These are phyloP conservation scores for Mrakia blollopis DNA, from an alignment of 768 basidiomycete genomes.

Conservation along the genomic window DNA sequence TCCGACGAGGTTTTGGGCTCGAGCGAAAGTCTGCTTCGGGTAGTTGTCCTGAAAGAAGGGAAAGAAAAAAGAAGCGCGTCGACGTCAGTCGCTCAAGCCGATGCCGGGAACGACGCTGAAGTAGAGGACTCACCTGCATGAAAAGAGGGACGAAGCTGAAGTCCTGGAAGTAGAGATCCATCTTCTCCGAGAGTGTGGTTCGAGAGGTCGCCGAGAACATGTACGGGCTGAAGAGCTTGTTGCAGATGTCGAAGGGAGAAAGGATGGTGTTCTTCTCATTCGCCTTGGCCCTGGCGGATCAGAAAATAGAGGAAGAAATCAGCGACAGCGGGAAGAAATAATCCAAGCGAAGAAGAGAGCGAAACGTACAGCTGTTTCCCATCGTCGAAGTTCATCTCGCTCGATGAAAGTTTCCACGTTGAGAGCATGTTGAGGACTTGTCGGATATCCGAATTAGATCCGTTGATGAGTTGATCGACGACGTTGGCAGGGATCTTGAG, in stretches of 20 bases:
- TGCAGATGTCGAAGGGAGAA: slow-evolving; percentile 88
- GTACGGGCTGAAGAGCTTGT: slow-evolving; percentile 84
- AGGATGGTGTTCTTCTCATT: slow-evolving; percentile 89
- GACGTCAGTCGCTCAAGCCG: not conserved
- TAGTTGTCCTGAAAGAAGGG: slow-evolving; percentile 73
- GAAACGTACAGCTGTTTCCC: slow-evolving; percentile 75
- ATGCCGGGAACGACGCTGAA: too few species aligned
- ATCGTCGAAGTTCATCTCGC: slow-evolving; percentile 82
- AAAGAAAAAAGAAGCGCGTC: not conserved
- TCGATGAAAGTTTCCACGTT: slow-evolving; percentile 79
- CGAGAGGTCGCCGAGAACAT: slow-evolving; percentile 75
- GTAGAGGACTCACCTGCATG: slow-evolving; percentile 63
- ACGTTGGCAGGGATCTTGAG: slow-evolving; percentile 88
- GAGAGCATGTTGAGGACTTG: slow-evolving; percentile 98
- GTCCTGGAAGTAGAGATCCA: slow-evolving; percentile 95
- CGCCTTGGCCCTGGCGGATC: slow-evolving; percentile 59
- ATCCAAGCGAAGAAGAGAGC: not conserved
- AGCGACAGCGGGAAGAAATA: too few species aligned
- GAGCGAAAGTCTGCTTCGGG: slow-evolving; percentile 70
- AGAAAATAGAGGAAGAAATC: not conserved
- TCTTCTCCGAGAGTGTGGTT: slow-evolving; percentile 81
- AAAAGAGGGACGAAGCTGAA: slow-evolving; percentile 90
- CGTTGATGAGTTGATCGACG: slow-evolving; percentile 80
- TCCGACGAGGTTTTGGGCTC: slow-evolving; percentile 53
- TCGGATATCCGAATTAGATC: slow-evolving; percentile 91